These are phyloP conservation scores for Jackrogersella minutella DNA, from an alignment of 495 filamentous ascomycete species.

Conservation along the genomic window DNA sequence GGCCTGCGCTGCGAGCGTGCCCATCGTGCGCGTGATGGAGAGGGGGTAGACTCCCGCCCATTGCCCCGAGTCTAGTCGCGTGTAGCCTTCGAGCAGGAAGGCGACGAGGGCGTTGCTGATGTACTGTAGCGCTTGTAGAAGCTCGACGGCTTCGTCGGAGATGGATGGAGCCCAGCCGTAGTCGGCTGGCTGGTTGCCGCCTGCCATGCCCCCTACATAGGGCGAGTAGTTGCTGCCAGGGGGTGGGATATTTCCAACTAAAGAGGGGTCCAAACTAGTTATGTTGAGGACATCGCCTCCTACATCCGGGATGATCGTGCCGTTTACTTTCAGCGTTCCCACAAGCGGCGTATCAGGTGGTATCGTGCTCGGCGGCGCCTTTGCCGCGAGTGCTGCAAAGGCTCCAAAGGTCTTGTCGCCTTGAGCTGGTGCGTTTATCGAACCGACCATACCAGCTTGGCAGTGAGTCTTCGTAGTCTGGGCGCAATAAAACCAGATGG, in stretches of 20 bases:
- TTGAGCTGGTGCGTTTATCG: constrained; percentile 48
- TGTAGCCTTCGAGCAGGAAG: constrained; percentile 45
- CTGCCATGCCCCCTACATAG: constrained; percentile 46
- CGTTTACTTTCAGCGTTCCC: constrained; percentile 50
- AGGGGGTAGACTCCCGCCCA: constrained; percentile 50
- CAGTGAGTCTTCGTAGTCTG: constrained; percentile 56
- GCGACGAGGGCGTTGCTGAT: constrained; percentile 48
- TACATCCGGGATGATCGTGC: constrained; percentile 37
- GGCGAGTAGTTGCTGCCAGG: constrained; percentile 35
- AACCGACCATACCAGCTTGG: constrained; percentile 54
- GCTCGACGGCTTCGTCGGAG: constrained; percentile 37
- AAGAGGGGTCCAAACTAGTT: constrained; percentile 22
- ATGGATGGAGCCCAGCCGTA: constrained; percentile 47
- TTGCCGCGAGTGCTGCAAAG: constrained; percentile 47
- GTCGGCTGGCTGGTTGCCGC: constrained; percentile 46
- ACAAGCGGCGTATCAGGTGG: constrained; percentile 47
- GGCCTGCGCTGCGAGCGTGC: constrained; percentile 48
- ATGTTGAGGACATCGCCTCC: constrained; percentile 43
- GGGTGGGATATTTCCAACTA: constrained; percentile 34
- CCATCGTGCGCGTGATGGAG: constrained; percentile 46
- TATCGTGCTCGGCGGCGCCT: constrained; percentile 48
- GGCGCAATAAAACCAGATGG: constrained; percentile 68
- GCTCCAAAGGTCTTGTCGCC: constrained; percentile 51
- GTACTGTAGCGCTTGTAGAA: constrained; percentile 43
- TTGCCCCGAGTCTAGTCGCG: constrained; percentile 33